These are phyloP conservation scores for Carex sylvatica DNA, from an alignment of 202 grass and related monocot species.

Conservation along the genomic window DNA sequence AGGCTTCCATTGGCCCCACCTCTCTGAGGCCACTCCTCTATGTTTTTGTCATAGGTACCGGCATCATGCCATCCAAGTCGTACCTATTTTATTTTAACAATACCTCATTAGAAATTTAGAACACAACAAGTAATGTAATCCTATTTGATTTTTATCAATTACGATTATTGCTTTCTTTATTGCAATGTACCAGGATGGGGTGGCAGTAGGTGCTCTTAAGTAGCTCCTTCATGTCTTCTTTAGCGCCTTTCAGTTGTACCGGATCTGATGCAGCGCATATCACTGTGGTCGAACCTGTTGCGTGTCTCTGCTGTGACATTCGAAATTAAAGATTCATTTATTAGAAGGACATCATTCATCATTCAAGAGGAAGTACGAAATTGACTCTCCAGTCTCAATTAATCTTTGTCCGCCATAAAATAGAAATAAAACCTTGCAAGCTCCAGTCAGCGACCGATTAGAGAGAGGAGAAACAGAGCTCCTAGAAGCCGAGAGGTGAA, in stretches of 20 bases:
- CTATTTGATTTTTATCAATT: conserved; percentile 1
- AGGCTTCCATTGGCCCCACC: conserved; percentile 96
- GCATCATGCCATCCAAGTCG: conserved; percentile 95
- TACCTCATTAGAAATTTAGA: neutral
- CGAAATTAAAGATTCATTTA: conserved; percentile 12
- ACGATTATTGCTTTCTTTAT: conserved; percentile 19
- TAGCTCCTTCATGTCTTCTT: conserved; percentile 78
- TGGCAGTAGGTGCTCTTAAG: conserved; percentile 65
- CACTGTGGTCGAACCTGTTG: conserved; percentile 23
- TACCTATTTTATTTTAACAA: conserved; percentile 41
- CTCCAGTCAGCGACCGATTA: neutral
- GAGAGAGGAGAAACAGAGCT: conserved; percentile 35
- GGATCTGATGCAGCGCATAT: conserved; percentile 44
- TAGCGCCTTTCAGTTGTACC: conserved; percentile 72
- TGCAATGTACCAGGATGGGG: conserved; percentile 70
- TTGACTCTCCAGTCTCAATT: no score
- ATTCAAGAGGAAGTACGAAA: no score
- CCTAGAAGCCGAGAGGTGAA: conserved; percentile 32
- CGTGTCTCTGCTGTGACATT: conserved; percentile 28
- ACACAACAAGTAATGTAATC: neutral
- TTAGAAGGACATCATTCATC: no score
- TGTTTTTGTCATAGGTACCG: conserved; percentile 90
- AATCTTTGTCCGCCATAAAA: neutral
- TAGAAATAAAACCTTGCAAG: neutral
- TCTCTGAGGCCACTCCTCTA: conserved; percentile 79